A percentile compares a stretch with the other conserved stretches of the same genome.
These are phyloP conservation scores for Alternaria solani DNA, from an alignment of 2,329 filamentous ascomycete species.

Conservation along the genomic window DNA sequence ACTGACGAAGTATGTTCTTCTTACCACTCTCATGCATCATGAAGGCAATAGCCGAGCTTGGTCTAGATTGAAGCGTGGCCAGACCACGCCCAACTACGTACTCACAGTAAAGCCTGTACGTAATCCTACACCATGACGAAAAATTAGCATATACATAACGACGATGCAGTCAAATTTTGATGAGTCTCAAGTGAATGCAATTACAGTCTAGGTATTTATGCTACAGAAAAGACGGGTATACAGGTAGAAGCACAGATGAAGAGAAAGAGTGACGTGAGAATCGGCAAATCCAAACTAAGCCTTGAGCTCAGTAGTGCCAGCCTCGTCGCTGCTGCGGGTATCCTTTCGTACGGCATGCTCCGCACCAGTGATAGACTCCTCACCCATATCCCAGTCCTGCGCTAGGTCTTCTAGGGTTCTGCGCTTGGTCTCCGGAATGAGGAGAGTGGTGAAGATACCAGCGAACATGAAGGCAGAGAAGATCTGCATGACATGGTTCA, in stretches of 20 bases:
- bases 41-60: background rate
- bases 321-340: constrained; percentile 31
- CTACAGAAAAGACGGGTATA: background rate
- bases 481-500: constrained; percentile 78
- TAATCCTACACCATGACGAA: background rate
- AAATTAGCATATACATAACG: background rate
- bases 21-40: background rate
- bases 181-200: background rate
- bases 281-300: background rate
- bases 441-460: constrained; percentile 71
- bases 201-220: background rate
- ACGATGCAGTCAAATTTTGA: background rate
- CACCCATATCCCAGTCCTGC: constrained; percentile 46
- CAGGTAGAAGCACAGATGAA: background rate
- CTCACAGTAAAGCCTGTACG: too few species aligned
- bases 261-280: background rate
- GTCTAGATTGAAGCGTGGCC: background rate
- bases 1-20: too few species aligned
- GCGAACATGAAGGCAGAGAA: constrained; percentile 82
- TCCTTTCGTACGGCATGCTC: constrained; percentile 29
- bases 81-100: too few species aligned
- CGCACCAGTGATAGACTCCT: constrained; percentile 42
- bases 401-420: constrained; percentile 76
- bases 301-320: constrained; percentile 15
- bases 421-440: constrained; percentile 80